Evolutionary conservation across 1,284 basidiomycete species (phyloP).

Genomic region (Hymenochaete sp.): DNA sequence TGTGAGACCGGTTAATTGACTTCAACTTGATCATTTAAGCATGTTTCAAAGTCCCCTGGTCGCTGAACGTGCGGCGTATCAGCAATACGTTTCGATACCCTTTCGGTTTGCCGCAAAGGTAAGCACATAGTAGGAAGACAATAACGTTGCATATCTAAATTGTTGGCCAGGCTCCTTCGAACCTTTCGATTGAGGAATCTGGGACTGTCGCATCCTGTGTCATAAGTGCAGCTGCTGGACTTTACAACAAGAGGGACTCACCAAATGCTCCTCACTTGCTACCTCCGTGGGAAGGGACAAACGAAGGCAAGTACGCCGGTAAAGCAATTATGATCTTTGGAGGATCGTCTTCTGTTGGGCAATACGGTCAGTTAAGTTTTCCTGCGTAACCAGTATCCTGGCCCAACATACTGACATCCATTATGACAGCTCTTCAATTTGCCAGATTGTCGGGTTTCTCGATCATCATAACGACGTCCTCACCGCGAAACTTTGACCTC

Average conservation of each 20-base stretch:
- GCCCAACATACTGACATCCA: constrained; percentile 10
- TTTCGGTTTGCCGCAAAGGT: constrained; percentile 23
- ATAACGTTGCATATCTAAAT: background rate
- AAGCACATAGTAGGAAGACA: background rate
- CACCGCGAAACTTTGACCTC: constrained; percentile 31
- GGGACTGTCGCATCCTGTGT: constrained; percentile 34
- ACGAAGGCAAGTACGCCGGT: constrained; percentile 22
- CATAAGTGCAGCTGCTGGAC: constrained; percentile 31
- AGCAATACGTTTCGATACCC: constrained; percentile 23
- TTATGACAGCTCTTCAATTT: constrained; percentile 30
- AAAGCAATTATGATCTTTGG: constrained; percentile 30
- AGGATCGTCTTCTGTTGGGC: constrained; percentile 31
- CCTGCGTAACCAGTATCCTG: constrained; percentile 22
- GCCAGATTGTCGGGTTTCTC: constrained; percentile 44
- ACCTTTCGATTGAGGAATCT: constrained; percentile 28
- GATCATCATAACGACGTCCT: constrained; percentile 46
- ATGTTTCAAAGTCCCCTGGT: constrained; percentile 21
- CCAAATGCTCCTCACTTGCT: constrained; percentile 1
- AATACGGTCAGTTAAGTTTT: constrained; percentile 27
- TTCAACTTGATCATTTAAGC: constrained; percentile 2
- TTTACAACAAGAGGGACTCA: constrained; percentile 19
- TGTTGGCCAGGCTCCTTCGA: constrained; percentile 24
- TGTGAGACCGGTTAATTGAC: background rate
- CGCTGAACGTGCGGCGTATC: constrained; percentile 23
- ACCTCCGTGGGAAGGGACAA: constrained; percentile 21